A percentile compares a stretch with the other conserved stretches of the same genome.
Evolutionary conservation across 345 rosid genomes (phyloP).

Genomic region (Theobroma cacao): DNA sequence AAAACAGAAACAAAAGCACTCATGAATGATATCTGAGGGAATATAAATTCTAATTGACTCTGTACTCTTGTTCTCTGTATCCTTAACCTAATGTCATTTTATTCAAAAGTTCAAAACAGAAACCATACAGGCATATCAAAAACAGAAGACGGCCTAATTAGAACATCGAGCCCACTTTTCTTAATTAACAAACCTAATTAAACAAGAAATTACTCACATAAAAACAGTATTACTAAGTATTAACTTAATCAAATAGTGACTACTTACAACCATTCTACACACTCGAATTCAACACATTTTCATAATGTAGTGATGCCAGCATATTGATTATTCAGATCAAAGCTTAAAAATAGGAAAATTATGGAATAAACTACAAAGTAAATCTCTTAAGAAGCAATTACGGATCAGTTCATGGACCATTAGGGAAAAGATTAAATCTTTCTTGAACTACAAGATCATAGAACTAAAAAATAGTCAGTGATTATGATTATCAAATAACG

Average conservation of each 20-base stretch:
- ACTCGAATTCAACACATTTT: background rate
- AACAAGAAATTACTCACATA: background rate
- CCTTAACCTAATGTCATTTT: background rate
- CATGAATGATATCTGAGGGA: background rate
- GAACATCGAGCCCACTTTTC: background rate
- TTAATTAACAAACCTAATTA: background rate
- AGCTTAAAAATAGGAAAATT: background rate
- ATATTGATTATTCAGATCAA: background rate
- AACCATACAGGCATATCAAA: background rate
- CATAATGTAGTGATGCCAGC: background rate
- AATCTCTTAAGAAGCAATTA: background rate
- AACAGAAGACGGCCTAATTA: background rate
- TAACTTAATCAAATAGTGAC: background rate
- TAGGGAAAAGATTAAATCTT: background rate
- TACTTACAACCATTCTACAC: background rate
- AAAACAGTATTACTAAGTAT: too few species aligned
- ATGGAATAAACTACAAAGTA: background rate
- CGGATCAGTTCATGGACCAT: background rate
- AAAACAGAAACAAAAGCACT: too few species aligned
- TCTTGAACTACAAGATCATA: background rate
- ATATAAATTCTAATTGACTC: background rate
- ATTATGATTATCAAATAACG: background rate
- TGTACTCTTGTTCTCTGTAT: background rate
- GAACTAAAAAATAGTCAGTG: background rate
- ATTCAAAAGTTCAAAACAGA: background rate